These are phyloP conservation scores for Penicillium palitans DNA, from an alignment of 2,329 filamentous ascomycete species.

Conservation along the genomic window DNA sequence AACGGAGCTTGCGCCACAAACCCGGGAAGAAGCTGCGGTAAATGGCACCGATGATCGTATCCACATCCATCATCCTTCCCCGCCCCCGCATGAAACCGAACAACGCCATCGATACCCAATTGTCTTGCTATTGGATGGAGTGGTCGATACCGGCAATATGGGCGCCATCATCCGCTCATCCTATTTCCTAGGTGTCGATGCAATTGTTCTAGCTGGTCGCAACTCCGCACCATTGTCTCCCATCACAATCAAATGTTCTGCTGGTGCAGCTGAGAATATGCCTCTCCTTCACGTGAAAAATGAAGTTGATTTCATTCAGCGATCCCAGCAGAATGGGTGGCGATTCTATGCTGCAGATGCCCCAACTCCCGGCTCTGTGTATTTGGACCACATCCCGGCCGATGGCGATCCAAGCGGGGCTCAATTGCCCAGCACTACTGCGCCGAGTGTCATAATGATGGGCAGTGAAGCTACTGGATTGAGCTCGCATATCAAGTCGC, in stretches of 20 bases:
- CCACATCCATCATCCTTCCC: conserved; percentile 26
- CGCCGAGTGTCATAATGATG: conserved; percentile 77
- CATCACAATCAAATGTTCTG: conserved; percentile 80
- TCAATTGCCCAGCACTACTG: conserved; percentile 48
- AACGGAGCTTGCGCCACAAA: conserved; percentile 65
- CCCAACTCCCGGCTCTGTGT: conserved; percentile 34
- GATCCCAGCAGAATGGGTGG: conserved; percentile 74
- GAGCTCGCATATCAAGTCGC: conserved; percentile 61
- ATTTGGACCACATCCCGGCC: conserved; percentile 20
- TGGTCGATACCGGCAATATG: conserved; percentile 82
- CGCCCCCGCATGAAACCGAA: conserved; percentile 7
- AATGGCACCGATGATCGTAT: conserved; percentile 67
- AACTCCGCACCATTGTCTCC: conserved; percentile 74
- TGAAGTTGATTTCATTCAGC: conserved; percentile 67
- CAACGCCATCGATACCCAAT: conserved; percentile 39
- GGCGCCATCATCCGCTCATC: conserved; percentile 86
- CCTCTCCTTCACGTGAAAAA: conserved; percentile 69
- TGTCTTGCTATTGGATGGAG: conserved; percentile 46
- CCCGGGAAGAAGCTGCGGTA: conserved; percentile 68
- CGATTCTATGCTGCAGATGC: conserved; percentile 73
- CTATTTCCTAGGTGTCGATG: conserved; percentile 86
- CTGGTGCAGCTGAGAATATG: conserved; percentile 81
- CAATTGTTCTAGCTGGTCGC: conserved; percentile 72
- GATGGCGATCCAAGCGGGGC: conserved; percentile 40
- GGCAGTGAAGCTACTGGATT: conserved; percentile 80